Conservation (phyloP, 2,329 filamentous ascomycete genomes). For the Cladosporium sp. region DNA sequence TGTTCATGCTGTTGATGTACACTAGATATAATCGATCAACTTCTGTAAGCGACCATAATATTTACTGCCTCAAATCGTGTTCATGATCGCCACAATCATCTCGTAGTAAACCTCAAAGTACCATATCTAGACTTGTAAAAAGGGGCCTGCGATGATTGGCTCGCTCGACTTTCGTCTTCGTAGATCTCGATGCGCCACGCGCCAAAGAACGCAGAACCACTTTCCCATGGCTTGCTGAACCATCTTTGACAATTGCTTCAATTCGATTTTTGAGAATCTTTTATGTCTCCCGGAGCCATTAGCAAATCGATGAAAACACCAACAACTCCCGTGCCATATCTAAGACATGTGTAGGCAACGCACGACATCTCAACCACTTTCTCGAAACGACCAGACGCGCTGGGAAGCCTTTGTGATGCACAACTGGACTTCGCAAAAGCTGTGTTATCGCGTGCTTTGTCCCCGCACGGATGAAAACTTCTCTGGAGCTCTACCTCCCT, state of each 20-base stretch:
- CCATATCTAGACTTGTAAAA: not conserved
- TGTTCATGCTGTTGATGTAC: not conserved
- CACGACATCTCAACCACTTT: too few relatives aligned
- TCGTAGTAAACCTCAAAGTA: not conserved
- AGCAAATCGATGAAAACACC: not conserved
- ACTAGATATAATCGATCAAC: not conserved
- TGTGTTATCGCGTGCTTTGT: not conserved
- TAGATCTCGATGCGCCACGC: not conserved
- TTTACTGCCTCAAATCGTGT: not conserved
- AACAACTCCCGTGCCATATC: not conserved
- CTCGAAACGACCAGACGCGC: not conserved
- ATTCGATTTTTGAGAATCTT: not conserved
- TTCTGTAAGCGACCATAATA: accelerated
- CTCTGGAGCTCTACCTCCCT: not conserved
- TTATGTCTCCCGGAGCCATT: not conserved
- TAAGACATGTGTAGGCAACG: not conserved
- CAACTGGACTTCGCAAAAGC: not conserved
- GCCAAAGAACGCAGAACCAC: not conserved
- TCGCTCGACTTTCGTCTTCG: not conserved
- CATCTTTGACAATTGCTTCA: not conserved
- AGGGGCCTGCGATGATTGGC: not conserved
- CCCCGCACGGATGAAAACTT: not conserved
- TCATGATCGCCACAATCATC: accelerated
- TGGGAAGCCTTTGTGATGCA: not conserved
- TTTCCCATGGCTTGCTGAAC: not conserved